Evolutionary conservation across 768 basidiomycete genomes (phyloP), one percentile per base, ranked within the genome.

Genomic region (Termitomyces sp.): DNA sequence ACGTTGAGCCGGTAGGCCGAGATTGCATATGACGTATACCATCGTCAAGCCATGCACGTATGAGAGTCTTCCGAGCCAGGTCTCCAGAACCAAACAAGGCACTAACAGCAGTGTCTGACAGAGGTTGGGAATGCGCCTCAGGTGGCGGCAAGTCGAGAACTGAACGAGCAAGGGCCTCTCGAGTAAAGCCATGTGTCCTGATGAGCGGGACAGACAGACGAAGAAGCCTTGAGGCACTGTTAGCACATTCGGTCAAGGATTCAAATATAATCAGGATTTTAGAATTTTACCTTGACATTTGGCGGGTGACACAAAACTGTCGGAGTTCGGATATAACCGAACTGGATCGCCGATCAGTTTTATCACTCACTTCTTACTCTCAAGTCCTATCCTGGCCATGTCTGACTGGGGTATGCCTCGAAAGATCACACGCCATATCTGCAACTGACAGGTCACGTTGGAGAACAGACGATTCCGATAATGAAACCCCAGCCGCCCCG

Each of bases 1-100:
- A 61, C 2, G 72, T 75, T 14, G 70, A 65, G 14, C 38, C 63
- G 45, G 50, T 53, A 20, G 63, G 60, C 14, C 44, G 45, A 24
- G 47, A 53, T 53, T 69, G 76, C 71, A 92, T 92, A 42, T 76
- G 70, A 18, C 63, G 62, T 14, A 84, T 66, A 1, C 87, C 90
- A 58, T 86, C 82, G 20, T 85, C 80, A 36, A 93, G 66, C 90
- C 91, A 94, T 0, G 86, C 86, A n/a, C 76, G 69, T 44, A 92
- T 78, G 30, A 94, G 75, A 4, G 80, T 80, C 54, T 78, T 76
- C 14, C 86, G 75, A 1, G 91, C 88, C 32, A 81, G 69, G 56
- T 88, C 83, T 24, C 86, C 91, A 14, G 66, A 63, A 8, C 91
- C 91, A 70, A 92, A 94, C 6, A 93, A 73, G 6, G 87, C 79